Evolutionary conservation across 192 early-diverging fungal genomes (phyloP), one percentile per base, ranked within the genome.

Genomic region (Coemansia guatemalensis): DNA sequence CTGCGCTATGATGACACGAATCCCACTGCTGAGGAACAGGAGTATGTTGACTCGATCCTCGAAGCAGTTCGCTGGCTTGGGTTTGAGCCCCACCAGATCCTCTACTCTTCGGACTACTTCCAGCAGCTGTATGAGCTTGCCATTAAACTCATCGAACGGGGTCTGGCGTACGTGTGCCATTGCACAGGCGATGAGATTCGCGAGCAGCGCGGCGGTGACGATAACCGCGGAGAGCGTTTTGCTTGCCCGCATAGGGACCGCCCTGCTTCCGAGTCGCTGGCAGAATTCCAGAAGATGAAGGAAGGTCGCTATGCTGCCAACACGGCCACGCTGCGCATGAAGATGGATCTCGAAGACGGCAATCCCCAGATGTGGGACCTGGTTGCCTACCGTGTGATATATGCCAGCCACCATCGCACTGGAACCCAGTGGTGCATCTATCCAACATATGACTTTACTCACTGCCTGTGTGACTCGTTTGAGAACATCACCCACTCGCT

Each of bases 341-440:
- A 99, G 85, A 98, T 98, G 96, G 93, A 99, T 71, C 85, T 99
- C 82, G 86, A 93, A 74, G 89, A 93, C 78, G 93, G 93, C 49
- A 99, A 98, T 75, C 95, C 95, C 32, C 94, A 96, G 85, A 97
- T 99, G 86, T 99, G 98, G 98, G 96, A 99, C 68, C 81, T 95
- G 69, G 90, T 98, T 39, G 98, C 98, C 20, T 99, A 99, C 78
- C 92, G 98, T 58, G 89, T 99, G 44, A 58, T 95, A 54, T 93
- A 91, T 62, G 85, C 95, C 11, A 88, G 88, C 47, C 98, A 99
- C 75, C 89, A 91, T 77, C 88, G 98, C 44, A 98, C 98, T 26
- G 95, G 90, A 39, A 78, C 86, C 48, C 75, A 90, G 51, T 99
- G 98, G 98, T 93, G 97, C 68, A 93, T 99, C 74, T 99, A 99